These are phyloP conservation scores for Senna siamea DNA, from an alignment of 306 rosid genomes.

Conservation along the genomic window DNA sequence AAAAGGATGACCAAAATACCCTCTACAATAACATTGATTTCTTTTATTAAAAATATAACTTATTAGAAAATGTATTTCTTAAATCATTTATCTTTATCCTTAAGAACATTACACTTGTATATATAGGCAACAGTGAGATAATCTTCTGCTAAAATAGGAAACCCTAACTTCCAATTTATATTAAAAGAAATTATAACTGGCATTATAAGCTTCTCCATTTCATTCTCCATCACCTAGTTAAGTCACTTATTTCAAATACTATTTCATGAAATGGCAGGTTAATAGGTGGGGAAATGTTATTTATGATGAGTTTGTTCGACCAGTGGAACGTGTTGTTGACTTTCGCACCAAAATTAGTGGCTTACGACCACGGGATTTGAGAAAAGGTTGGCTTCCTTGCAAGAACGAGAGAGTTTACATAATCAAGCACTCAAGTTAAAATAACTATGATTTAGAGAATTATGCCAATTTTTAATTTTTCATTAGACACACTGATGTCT, in stretches of 20 bases:
- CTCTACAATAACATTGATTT: too few species aligned
- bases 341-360: conserved; percentile 91
- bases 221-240: conserved; percentile 21
- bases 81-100: background rate
- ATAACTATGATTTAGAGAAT: conserved; percentile 12
- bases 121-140: background rate
- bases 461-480: background rate
- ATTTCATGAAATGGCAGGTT: conserved; percentile 66
- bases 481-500: background rate
- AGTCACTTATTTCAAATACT: conserved; percentile 43
- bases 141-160: background rate
- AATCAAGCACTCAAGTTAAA: conserved; percentile 31
- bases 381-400: conserved; percentile 62
- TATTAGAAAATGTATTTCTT: too few species aligned
- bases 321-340: conserved; percentile 82
- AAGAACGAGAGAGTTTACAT: conserved; percentile 14
- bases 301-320: conserved; percentile 84
- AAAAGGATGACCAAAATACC: too few species aligned
- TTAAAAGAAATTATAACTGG: conserved; percentile 16
- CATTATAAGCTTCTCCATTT: background rate
- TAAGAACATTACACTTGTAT: background rate
- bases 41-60: too few species aligned
- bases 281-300: conserved; percentile 94
- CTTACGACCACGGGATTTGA: conserved; percentile 81
- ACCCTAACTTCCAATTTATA: conserved; percentile 9